Evolutionary conservation across 2,329 filamentous ascomycete genomes (phyloP).

Genomic region (Penicillium sumatraense): DNA sequence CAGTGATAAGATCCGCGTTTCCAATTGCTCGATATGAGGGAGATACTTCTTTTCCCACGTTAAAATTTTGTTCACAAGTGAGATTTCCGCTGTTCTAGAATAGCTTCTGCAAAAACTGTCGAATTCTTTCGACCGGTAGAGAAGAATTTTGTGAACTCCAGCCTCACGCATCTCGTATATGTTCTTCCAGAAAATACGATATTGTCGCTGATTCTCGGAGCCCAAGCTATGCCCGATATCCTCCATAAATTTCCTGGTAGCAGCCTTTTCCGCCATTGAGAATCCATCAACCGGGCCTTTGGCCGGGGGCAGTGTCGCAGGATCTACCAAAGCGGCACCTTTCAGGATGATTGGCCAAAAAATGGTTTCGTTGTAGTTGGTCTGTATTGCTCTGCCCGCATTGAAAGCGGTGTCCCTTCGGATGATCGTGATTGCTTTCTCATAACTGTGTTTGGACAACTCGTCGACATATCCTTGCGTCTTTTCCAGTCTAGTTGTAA

Average conservation of each 20-base stretch:
- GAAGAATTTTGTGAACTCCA: conserved; percentile 18
- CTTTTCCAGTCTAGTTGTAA: background rate
- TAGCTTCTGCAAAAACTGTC: conserved; percentile 20
- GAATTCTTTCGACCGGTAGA: conserved; percentile 25
- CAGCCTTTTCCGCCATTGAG: conserved; percentile 22
- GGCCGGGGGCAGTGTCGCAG: conserved; percentile 11
- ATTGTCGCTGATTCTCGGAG: conserved; percentile 17
- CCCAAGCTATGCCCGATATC: conserved; percentile 15
- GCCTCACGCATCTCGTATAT: conserved; percentile 20
- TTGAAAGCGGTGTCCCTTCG: conserved; percentile 10
- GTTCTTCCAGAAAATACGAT: conserved; percentile 21
- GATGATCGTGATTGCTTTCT: conserved; percentile 3
- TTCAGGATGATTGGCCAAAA: conserved; percentile 22
- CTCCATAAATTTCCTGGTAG: conserved; percentile 20
- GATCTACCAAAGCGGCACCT: conserved; percentile 17
- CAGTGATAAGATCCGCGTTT: conserved; percentile 9
- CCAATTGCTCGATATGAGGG: conserved; percentile 19
- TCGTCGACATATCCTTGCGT: conserved; percentile 11
- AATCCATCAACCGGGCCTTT: conserved; percentile 23
- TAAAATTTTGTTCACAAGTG: conserved; percentile 13
- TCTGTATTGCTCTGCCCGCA: conserved; percentile 4
- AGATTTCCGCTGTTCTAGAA: conserved; percentile 6
- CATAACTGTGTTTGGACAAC: conserved; percentile 4
- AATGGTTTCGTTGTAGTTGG: conserved; percentile 19
- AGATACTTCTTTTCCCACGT: conserved; percentile 18